These are phyloP conservation scores for Phytophthora pinifolia DNA, from an alignment of 352 stramenopile species.

Conservation along the genomic window DNA sequence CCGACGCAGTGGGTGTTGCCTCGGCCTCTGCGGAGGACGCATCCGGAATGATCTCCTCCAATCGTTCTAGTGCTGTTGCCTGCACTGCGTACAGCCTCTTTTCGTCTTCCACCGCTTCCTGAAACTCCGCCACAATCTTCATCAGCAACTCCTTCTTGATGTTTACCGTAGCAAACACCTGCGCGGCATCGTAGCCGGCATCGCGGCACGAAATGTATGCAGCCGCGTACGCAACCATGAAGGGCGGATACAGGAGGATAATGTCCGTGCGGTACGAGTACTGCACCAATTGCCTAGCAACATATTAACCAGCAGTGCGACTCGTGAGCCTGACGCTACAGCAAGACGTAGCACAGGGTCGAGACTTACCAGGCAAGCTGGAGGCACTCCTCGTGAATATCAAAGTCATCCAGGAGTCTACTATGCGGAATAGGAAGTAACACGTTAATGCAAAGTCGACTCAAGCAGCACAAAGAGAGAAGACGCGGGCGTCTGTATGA, in stretches of 20 bases:
- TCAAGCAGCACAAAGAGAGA: neutral
- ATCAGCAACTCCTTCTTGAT: conserved; percentile 81
- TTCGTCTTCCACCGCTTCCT: conserved; percentile 74
- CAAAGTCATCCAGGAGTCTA: conserved; percentile 84
- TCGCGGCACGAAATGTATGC: conserved; percentile 80
- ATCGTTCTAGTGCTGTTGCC: conserved; percentile 55
- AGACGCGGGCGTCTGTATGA: conserved; percentile 1
- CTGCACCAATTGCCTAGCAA: conserved; percentile 76
- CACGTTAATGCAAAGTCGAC: neutral
- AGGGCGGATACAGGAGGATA: conserved; percentile 81
- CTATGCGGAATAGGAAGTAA: neutral
- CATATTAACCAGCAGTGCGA: too few relatives aligned
- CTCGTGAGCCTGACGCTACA: neutral
- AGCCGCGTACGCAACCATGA: conserved; percentile 87
- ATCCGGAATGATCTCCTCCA: conserved; percentile 86
- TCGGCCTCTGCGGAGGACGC: conserved; percentile 39
- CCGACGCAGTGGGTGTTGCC: conserved; percentile 2
- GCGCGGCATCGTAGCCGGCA: conserved; percentile 69
- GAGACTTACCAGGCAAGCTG: conserved; percentile 70
- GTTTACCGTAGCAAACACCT: conserved; percentile 80
- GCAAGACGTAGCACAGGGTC: neutral
- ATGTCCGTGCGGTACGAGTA: conserved; percentile 90
- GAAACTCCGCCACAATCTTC: conserved; percentile 81
- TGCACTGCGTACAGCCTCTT: conserved; percentile 72
- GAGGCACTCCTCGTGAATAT: conserved; percentile 86